A percentile compares a stretch with the other conserved stretches of the same genome.
Conservation (phyloP, 2,329 filamentous ascomycete genomes). For the Hymenotorrendiella dingleyae region DNA sequence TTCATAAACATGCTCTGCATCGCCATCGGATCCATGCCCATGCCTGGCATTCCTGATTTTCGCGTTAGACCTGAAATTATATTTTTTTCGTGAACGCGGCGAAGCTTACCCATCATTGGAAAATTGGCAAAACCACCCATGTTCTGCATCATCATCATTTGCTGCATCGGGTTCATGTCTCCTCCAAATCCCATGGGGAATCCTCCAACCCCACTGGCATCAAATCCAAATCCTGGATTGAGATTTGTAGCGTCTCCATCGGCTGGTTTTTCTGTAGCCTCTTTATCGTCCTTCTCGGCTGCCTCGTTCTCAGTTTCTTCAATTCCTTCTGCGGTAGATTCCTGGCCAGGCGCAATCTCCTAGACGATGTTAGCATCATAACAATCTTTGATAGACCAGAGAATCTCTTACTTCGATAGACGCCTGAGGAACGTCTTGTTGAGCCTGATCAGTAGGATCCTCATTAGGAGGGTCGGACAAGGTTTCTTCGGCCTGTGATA, state of each 20-base stretch:
- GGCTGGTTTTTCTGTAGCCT: slow-evolving; percentile 10
- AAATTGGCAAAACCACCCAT: slow-evolving; percentile 56
- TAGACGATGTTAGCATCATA: slow-evolving; percentile 18
- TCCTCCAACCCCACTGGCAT: slow-evolving; percentile 30
- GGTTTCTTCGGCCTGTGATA: slow-evolving; percentile 3
- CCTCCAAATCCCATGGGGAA: slow-evolving; percentile 43
- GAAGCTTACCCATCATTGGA: slow-evolving; percentile 81
- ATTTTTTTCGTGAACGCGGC: neutral
- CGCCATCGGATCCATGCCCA: slow-evolving; percentile 77
- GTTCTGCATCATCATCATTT: slow-evolving; percentile 73
- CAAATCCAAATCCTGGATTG: slow-evolving; percentile 38
- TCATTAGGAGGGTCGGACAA: slow-evolving; percentile 7
- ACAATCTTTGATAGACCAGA: neutral
- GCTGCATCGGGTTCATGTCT: slow-evolving; percentile 70
- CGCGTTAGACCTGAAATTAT: slow-evolving; percentile 8
- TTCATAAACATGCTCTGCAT: slow-evolving; percentile 77
- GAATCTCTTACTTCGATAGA: slow-evolving; percentile 35
- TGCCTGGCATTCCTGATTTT: slow-evolving; percentile 64
- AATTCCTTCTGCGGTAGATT: slow-evolving; percentile 20
- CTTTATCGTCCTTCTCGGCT: slow-evolving; percentile 8
- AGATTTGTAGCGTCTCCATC: slow-evolving; percentile 17
- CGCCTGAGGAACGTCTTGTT: slow-evolving; percentile 33
- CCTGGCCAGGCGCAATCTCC: slow-evolving; percentile 31
- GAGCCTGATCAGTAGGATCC: slow-evolving; percentile 18
- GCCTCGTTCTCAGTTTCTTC: slow-evolving; percentile 8